Evolutionary conservation across 1,139 yeast genomes (phyloP), one percentile per base, ranked within the genome.

Genomic region (Hemisphaericaspora xylofermentans): DNA sequence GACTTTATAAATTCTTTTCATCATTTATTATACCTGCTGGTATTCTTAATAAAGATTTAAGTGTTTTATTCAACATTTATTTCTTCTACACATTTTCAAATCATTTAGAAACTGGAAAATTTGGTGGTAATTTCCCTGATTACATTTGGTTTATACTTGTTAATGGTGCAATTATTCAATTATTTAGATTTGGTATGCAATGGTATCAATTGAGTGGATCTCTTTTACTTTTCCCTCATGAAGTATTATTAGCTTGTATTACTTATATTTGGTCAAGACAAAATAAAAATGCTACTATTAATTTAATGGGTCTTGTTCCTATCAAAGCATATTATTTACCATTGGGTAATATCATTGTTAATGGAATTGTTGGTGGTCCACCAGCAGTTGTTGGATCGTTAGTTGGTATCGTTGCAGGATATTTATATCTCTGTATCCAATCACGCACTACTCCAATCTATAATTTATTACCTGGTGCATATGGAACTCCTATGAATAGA

Each of bases 301-400:
- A 71, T 47, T 75, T 80, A 47, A 61, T 78, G 52, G 76, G 76
- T 1, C 59, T 81, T 42, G 59, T 81, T 43, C 80, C 82, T 2
- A 71, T 80, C 34, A 77, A 77, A 50, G 84, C 83, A 0, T 77
- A 78, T 41, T 69, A 80, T 46, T 60, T 80, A 42, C 87, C 87
- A 3, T 62, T 80, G 8, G 81, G 78, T 37, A 73, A 77, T 33
- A 50, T 79, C 29, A 74, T 76, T 1, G 64, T 76, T 50, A 68
- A 76, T 40, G 57, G 76, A 38, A 58, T 80, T 17, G 56, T 70
- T 3, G 70, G 65, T 28, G 82, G 82, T 1, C 61, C 52, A 27
- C 43, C 58, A 3, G 46, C 70, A 2, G 67, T 76, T 39, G 51
- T 68, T 13, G 68, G 70, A 44, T 64, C 77, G 0, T 44, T 74